Evolutionary conservation across 768 basidiomycete species (phyloP).

Genomic region (Suillus paluster): DNA sequence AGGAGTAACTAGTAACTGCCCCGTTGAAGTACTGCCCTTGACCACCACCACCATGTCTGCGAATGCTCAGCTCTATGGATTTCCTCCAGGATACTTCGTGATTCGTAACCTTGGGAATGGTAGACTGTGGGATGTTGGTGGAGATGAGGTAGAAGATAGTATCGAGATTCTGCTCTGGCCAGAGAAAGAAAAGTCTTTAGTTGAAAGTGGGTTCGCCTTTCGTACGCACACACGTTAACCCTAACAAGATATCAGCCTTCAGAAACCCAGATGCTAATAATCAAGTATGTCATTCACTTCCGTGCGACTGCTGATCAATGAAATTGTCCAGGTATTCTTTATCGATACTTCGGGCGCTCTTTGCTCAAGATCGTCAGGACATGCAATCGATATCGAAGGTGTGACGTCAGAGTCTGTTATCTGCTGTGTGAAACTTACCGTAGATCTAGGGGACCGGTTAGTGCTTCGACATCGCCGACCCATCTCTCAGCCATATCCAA

Average conservation of each 20-base stretch:
- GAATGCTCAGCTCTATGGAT: conserved; percentile 34
- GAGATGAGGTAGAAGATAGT: conserved; percentile 40
- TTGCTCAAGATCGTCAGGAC: conserved; percentile 79
- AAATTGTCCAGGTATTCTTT: conserved; percentile 69
- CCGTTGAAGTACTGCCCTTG: neutral
- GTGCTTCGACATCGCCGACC: conserved; percentile 81
- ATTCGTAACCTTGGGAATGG: conserved; percentile 41
- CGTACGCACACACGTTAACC: conserved; percentile 1
- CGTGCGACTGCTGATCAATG: neutral
- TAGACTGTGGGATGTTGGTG: conserved; percentile 41
- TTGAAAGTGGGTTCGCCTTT: conserved; percentile 61
- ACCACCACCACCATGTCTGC: conserved; percentile 12
- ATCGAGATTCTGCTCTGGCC: conserved; percentile 64
- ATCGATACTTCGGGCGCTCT: conserved; percentile 77
- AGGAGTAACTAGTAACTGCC: too few relatives aligned
- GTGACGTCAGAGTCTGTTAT: conserved; percentile 16
- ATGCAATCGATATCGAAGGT: conserved; percentile 84
- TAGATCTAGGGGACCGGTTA: conserved; percentile 56
- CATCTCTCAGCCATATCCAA: conserved; percentile 77
- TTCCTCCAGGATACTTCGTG: conserved; percentile 46
- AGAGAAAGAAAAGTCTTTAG: conserved; percentile 75
- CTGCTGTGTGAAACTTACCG: conserved; percentile 12
- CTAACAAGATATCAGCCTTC: conserved; percentile 48
- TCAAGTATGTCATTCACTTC: conserved; percentile 50
- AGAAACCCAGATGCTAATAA: conserved; percentile 73